Conservation (phyloP, 2,329 filamentous ascomycete species). For the Ilyonectria sp. region DNA sequence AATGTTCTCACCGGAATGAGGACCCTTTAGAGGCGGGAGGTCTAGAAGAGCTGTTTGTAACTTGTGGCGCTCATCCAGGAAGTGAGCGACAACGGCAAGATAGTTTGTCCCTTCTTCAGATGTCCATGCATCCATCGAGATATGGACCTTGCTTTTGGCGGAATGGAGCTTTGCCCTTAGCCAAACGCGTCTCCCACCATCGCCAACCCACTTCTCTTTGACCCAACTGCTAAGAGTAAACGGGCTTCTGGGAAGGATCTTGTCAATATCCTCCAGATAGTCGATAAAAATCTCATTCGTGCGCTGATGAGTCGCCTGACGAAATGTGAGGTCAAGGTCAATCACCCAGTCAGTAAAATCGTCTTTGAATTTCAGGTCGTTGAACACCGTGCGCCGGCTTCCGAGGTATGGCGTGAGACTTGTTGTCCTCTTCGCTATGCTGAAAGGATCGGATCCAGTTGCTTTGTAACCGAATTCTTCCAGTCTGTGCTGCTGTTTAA, state of each 20-base stretch:
- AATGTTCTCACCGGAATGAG: not conserved
- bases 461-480: not conserved
- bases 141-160: too few species aligned
- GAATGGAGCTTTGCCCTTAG: too few species aligned
- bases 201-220: not conserved
- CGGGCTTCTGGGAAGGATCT: not conserved
- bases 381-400: not conserved
- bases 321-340: too few species aligned
- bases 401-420: not conserved
- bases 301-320: too few species aligned
- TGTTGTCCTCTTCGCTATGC: not conserved
- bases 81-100: too few species aligned
- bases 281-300: too few species aligned
- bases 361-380: not conserved
- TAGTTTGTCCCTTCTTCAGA: too few species aligned
- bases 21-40: not conserved
- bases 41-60: not conserved
- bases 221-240: not conserved
- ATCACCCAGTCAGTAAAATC: too few species aligned
- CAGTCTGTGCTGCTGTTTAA: not conserved
- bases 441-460: not conserved
- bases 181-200: not conserved
- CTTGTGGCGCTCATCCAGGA: not conserved
- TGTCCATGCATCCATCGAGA: too few species aligned
- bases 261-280: too few species aligned